Percentiles rank a stretch among this genome's conserved stretches.
phyloP scores from a whole-genome alignment of 2,329 filamentous ascomycete genomes.

The Aspergillus sp. region DNA sequence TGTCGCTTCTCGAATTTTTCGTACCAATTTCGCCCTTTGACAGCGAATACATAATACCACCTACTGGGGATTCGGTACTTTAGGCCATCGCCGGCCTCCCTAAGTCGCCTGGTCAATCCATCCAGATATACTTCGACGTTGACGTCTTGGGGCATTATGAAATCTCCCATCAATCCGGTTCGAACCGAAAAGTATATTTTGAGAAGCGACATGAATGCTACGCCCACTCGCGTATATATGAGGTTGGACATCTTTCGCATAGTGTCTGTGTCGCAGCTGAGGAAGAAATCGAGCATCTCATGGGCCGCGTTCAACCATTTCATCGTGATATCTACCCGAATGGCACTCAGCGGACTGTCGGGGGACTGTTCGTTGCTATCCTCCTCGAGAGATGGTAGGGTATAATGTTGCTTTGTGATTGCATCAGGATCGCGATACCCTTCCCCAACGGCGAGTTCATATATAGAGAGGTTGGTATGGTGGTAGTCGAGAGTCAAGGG shows the following conservation, averaged over 20 bases:
- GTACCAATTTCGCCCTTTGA: constrained; percentile 29
- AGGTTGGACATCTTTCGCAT: constrained; percentile 30
- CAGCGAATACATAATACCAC: constrained; percentile 28
- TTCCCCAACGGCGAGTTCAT: constrained; percentile 30
- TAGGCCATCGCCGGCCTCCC: constrained; percentile 26
- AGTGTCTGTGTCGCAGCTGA: constrained; percentile 27
- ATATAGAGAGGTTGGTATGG: constrained; percentile 25
- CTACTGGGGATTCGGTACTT: constrained; percentile 30
- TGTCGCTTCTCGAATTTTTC: constrained; percentile 23
- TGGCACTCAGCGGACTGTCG: constrained; percentile 20
- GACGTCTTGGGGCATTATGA: constrained; percentile 24
- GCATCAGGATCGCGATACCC: constrained; percentile 32
- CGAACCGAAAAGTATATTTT: constrained; percentile 31
- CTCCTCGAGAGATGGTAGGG: constrained; percentile 14
- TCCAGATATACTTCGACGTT: constrained; percentile 29
- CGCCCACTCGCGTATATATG: constrained; percentile 26
- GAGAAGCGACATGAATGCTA: constrained; percentile 27
- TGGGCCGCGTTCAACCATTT: constrained; percentile 35
- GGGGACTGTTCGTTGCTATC: constrained; percentile 9
- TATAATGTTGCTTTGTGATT: constrained; percentile 28
- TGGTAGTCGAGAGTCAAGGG: constrained; percentile 28
- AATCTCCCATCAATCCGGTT: constrained; percentile 24
- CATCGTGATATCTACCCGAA: constrained; percentile 31
- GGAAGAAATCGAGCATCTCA: constrained; percentile 26
- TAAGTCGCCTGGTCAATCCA: constrained; percentile 22